These are phyloP conservation scores for Angomonas ambiguus DNA, from an alignment of 208 protist species.

Conservation along the genomic window DNA sequence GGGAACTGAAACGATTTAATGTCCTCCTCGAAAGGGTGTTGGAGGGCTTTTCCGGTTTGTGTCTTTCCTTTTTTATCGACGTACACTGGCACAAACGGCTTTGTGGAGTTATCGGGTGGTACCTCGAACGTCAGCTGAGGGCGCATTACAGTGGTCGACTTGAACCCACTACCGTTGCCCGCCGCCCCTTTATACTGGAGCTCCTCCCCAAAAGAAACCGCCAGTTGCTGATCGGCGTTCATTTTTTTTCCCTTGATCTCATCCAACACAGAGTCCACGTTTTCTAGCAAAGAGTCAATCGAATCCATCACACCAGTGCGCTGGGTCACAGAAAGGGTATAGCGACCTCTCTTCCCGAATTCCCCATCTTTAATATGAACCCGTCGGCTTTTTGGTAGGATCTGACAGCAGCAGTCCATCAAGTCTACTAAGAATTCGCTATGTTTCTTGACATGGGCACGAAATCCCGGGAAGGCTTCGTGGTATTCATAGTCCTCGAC, in stretches of 20 bases:
- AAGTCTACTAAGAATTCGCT: slow-evolving; percentile 46
- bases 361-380: slow-evolving; percentile 18
- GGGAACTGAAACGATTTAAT: slow-evolving; percentile 50
- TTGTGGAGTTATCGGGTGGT: slow-evolving; percentile 65
- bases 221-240: slow-evolving; percentile 66
- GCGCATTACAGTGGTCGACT: slow-evolving; percentile 32
- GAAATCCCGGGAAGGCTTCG: slow-evolving; percentile 75
- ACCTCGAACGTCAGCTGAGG: slow-evolving; percentile 77
- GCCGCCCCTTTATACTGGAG: slow-evolving; percentile 18
- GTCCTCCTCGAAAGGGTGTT: slow-evolving; percentile 69
- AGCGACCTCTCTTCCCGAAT: slow-evolving; percentile 11
- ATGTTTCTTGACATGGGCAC: slow-evolving; percentile 47
- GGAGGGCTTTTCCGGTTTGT: slow-evolving; percentile 46
- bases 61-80: slow-evolving; percentile 40
- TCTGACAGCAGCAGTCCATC: slow-evolving; percentile 63
- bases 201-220: slow-evolving; percentile 72
- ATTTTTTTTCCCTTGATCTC: slow-evolving; percentile 63
- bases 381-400: slow-evolving; percentile 68
- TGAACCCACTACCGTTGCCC: slow-evolving; percentile 4
- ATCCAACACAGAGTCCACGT: slow-evolving; percentile 78
- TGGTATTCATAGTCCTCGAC: slow-evolving; percentile 82
- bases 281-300: slow-evolving; percentile 80
- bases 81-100: slow-evolving; percentile 65
- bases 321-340: slow-evolving; percentile 37
- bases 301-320: slow-evolving; percentile 75